A percentile compares a stretch with the other conserved stretches of the same genome.
phyloP scores from a whole-genome alignment of 768 basidiomycete species.

The Boletus tylopilopsis region DNA sequence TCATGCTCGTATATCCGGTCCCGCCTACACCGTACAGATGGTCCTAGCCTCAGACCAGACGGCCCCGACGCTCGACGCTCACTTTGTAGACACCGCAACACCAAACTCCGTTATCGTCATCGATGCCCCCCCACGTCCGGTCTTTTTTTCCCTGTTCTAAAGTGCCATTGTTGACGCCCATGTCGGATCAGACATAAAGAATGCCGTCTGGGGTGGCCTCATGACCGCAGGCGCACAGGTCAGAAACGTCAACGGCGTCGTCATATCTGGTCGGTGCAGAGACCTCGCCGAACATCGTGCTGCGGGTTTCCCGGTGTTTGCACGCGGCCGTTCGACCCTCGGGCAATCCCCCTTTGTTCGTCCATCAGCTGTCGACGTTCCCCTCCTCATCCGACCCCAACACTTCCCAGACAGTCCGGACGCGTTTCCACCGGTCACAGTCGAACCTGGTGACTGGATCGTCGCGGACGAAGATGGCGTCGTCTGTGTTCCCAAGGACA shows the following conservation, averaged over 20 bases:
- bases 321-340: conserved; percentile 76
- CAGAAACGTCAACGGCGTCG: conserved; percentile 64
- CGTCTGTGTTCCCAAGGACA: conserved; percentile 64
- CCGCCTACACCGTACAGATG: conserved; percentile 88
- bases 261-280: conserved; percentile 83
- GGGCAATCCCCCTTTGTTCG: conserved; percentile 85
- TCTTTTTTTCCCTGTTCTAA: conserved; percentile 14
- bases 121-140: conserved; percentile 65
- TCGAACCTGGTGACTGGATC: conserved; percentile 78
- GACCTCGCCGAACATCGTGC: conserved; percentile 76
- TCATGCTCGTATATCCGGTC: conserved; percentile 57
- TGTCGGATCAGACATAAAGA: conserved; percentile 53
- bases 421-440: conserved; percentile 49
- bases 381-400: conserved; percentile 44
- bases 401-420: conserved; percentile 31
- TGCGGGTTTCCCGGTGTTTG: conserved; percentile 75
- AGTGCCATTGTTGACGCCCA: neutral
- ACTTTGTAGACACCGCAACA: conserved; percentile 81
- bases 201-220: conserved; percentile 89
- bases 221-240: conserved; percentile 85
- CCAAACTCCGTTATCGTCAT: conserved; percentile 68
- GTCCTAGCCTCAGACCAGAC: conserved; percentile 53
- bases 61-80: conserved; percentile 61
- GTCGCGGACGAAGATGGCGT: conserved; percentile 90
- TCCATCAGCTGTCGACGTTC: conserved; percentile 69